Base-by-base conservation (phyloP, 495 filamentous ascomycete species). In the Tuber borchii region DNA sequence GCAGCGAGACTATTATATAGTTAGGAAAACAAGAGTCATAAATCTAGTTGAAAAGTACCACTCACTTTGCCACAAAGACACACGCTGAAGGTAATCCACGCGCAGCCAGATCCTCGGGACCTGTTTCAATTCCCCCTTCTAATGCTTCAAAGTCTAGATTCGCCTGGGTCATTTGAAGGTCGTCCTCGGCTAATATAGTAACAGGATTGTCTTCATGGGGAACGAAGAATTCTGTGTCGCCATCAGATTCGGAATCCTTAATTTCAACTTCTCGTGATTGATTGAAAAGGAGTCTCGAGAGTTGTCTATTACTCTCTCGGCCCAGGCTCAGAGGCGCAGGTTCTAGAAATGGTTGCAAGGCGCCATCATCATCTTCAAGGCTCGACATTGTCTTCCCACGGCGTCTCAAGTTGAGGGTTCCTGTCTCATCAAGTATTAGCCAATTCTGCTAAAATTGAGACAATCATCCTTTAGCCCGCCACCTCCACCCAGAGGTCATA, bases 1-100 rank as follows among this genome's bases (percentile, higher is more conserved):
- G 80, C 74, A 37, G 80, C 80, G 39, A 82, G 80, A 71, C 80
- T 82, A 26, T 45, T 48, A 61, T 71, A 74, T 4, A 45, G 71
- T 79, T 56, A 79, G 74, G 42, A 37, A 69, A 31, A 51, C 40
- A 70, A 46, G 1, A 12, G 34, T 16, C 12, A 68, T 51, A 12
- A 39, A n/a, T 68, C 48, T 2, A 56, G 39, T 70, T 22, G 14
- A 26, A 7, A 45, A 65, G 22, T 45, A 10, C 9, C 31, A 71
- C 51, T 71, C 71, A 82, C 80, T 82, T 82, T 42, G 80, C 80
- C 12, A 82, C 80, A 71, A 82, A 82, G 71, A 82, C 73, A 69
- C 80, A 82, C 31, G 80, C 80, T 69, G 80, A 82, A 65, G 80
- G 80, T 16, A 82, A 46, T 42, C 80, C 80, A 71, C 78, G 80